Conservation (phyloP, 129 eudicot genomes). For the Lactuca saligna region DNA sequence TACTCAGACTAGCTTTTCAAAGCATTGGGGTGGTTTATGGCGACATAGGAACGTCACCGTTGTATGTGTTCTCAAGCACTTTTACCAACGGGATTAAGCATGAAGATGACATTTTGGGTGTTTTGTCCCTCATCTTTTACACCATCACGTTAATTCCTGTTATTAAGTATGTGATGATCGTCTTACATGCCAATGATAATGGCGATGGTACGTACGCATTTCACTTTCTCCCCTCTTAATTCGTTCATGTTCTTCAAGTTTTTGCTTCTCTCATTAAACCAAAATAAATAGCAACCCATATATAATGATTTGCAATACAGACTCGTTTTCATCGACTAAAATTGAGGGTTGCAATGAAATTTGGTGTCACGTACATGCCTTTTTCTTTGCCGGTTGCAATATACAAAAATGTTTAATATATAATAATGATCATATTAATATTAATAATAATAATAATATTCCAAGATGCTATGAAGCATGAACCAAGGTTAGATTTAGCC, state of each 20-base stretch:
- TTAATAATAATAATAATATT: too few species aligned
- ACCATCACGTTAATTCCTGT: constrained; percentile 74
- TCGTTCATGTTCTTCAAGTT: too few species aligned
- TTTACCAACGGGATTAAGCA: constrained; percentile 64
- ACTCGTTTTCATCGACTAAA: neutral
- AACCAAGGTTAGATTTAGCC: neutral
- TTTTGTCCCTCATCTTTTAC: constrained; percentile 64
- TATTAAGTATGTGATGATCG: constrained; percentile 70
- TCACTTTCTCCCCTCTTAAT: neutral
- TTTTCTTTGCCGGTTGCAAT: too few species aligned
- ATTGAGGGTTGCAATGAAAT: too few species aligned
- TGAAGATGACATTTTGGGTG: constrained; percentile 68
- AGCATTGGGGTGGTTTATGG: constrained; percentile 86
- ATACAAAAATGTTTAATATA: too few species aligned
- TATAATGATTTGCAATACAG: too few species aligned
- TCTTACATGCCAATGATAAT: constrained; percentile 71
- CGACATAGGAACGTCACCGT: constrained; percentile 89
- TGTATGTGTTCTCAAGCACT: constrained; percentile 61
- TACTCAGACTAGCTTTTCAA: constrained; percentile 68
- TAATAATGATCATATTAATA: too few species aligned
- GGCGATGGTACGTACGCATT: constrained; percentile 56
- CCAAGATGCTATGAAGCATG: neutral
- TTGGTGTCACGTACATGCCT: too few species aligned
- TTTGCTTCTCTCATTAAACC: too few species aligned
- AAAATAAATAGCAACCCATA: too few species aligned